phyloP scores from a whole-genome alignment of 192 early-diverging fungal genomes.

The Entomortierella lignicola region DNA sequence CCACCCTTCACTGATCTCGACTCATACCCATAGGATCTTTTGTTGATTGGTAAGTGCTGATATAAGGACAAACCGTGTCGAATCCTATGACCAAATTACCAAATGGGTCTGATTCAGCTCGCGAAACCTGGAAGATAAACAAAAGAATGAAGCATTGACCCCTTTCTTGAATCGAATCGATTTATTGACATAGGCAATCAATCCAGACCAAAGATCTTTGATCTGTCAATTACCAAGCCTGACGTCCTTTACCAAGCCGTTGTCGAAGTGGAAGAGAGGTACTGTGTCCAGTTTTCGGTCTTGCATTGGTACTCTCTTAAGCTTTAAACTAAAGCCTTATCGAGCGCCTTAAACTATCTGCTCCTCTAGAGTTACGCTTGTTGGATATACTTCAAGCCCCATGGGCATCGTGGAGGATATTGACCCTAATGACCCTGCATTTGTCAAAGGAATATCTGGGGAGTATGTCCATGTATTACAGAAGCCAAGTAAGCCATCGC shows the following conservation, averaged over 20 bases:
- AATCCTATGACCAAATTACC: neutral
- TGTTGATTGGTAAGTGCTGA: constrained; percentile 55
- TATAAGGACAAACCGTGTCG: neutral
- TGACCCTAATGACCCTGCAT: constrained; percentile 43
- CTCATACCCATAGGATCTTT: constrained; percentile 47
- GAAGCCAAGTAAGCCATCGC: constrained; percentile 63
- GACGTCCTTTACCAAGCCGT: constrained; percentile 86
- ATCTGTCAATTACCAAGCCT: constrained; percentile 85
- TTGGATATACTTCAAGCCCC: constrained; percentile 75
- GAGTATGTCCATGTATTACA: constrained; percentile 85
- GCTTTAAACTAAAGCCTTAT: neutral
- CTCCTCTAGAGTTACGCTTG: constrained; percentile 74
- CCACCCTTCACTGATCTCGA: too few relatives aligned
- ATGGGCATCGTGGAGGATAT: constrained; percentile 57
- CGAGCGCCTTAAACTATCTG: neutral
- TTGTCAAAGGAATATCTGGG: constrained; percentile 82
- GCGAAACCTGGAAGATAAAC: neutral
- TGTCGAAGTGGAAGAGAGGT: constrained; percentile 90
- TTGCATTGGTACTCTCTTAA: too few relatives aligned
- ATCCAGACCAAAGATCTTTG: constrained; percentile 94
- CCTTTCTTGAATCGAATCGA: neutral
- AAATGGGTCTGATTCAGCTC: too few relatives aligned
- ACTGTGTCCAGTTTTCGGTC: neutral
- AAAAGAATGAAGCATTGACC: neutral
- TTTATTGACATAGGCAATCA: constrained; percentile 78